Evolutionary conservation across 345 rosid genomes (phyloP).

Genomic region (Nasturtium officinale): DNA sequence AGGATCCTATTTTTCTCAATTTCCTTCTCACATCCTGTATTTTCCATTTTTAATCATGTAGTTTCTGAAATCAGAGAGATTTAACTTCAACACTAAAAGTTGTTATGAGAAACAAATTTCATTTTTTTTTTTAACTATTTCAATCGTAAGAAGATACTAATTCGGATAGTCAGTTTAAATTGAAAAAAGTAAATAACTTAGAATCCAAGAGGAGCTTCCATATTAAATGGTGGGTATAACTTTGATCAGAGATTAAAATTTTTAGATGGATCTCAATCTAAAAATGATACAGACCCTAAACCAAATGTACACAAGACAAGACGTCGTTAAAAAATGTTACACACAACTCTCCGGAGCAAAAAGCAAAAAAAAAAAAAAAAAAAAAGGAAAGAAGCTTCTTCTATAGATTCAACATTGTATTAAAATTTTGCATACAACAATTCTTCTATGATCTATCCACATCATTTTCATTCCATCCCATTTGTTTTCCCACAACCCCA

Average conservation of each 20-base stretch:
- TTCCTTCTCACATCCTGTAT: neutral
- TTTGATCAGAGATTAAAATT: slow-evolving; percentile 15
- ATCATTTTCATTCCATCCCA: neutral
- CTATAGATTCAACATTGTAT: slow-evolving; percentile 29
- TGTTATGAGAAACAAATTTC: neutral
- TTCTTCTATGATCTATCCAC: slow-evolving; percentile 23
- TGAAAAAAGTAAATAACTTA: neutral
- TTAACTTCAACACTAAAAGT: neutral
- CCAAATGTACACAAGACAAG: slow-evolving; percentile 25
- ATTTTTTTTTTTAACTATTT: neutral
- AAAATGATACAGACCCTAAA: slow-evolving; percentile 15
- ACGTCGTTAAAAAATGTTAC: slow-evolving; percentile 2
- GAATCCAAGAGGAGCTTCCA: neutral
- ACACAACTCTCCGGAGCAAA: slow-evolving; percentile 36
- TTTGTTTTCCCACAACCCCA: neutral
- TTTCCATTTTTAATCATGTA: neutral
- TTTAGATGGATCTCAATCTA: slow-evolving; percentile 6
- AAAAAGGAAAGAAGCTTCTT: slow-evolving; percentile 26
- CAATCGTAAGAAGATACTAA: neutral
- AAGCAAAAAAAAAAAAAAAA: too few relatives aligned
- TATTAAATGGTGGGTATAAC: neutral
- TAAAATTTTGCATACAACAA: slow-evolving; percentile 25
- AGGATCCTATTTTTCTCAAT: neutral
- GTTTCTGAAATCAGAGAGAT: neutral
- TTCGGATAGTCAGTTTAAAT: neutral